phyloP scores from a whole-genome alignment of 129 eudicot species.

The Sambucus nigra region DNA sequence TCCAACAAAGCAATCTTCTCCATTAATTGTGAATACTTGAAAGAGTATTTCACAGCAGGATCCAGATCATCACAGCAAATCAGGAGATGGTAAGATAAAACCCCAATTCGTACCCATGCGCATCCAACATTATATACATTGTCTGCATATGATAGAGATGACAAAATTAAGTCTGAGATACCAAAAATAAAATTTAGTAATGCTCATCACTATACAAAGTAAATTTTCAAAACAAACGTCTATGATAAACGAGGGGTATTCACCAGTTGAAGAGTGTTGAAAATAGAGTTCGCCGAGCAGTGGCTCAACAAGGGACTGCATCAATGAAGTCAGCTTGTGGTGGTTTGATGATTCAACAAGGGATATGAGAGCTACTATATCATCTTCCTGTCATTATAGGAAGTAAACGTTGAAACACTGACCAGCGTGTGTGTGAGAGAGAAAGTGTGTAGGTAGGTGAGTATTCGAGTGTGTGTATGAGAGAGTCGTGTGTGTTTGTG shows the following conservation, averaged over 20 bases:
- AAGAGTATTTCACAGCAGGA: conserved; percentile 65
- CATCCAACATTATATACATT: conserved; percentile 32
- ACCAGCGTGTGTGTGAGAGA: too few species aligned
- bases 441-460: too few species aligned
- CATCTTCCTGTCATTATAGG: conserved; percentile 28
- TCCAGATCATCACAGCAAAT: conserved; percentile 71
- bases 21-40: conserved; percentile 43
- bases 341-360: conserved; percentile 65
- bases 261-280: conserved; percentile 36
- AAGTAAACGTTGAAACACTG: neutral
- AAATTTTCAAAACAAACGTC: neutral
- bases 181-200: neutral
- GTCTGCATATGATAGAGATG: conserved; percentile 15
- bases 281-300: conserved; percentile 49
- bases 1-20: conserved; percentile 61
- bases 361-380: conserved; percentile 27
- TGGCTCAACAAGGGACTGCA: conserved; percentile 46
- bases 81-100: conserved; percentile 69
- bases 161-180: neutral
- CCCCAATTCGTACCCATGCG: conserved; percentile 74
- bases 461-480: too few species aligned
- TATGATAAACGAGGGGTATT: neutral
- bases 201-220: conserved; percentile 1
- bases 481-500: too few species aligned
- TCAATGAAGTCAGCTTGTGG: conserved; percentile 36